These are phyloP conservation scores for Geosiphon pyriformis DNA, from an alignment of 192 early-diverging fungal genomes.

Conservation along the genomic window DNA sequence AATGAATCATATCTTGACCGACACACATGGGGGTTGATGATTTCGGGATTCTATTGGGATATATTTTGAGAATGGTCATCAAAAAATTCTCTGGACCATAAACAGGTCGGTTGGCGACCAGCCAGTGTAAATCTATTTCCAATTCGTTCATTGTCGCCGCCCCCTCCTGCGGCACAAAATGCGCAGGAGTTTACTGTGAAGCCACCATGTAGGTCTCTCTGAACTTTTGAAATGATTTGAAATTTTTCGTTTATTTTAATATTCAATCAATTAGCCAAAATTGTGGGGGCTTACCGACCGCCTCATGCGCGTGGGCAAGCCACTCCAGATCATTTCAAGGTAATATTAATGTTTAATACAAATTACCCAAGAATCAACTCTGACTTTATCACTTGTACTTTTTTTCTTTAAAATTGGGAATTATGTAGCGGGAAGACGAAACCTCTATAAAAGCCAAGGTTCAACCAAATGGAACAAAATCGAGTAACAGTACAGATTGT, in stretches of 20 bases:
- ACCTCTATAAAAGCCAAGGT: conserved; percentile 20
- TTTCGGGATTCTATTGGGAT: too few relatives aligned
- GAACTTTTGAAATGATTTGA: too few relatives aligned
- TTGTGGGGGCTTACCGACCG: conserved; percentile 64
- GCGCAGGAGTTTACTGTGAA: conserved; percentile 39
- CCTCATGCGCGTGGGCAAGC: conserved; percentile 57
- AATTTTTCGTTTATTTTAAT: too few relatives aligned
- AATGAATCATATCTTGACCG: too few relatives aligned
- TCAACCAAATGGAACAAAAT: conserved; percentile 1
- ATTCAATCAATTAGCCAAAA: conserved; percentile 16
- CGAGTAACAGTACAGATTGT: neutral
- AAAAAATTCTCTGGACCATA: too few relatives aligned
- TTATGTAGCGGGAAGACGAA: conserved; percentile 29
- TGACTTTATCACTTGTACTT: too few relatives aligned
- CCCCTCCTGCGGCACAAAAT: conserved; percentile 53
- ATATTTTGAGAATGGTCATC: too few relatives aligned
- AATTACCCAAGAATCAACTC: too few relatives aligned
- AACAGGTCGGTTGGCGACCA: conserved; percentile 58
- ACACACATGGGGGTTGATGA: too few relatives aligned
- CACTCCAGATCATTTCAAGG: conserved; percentile 37
- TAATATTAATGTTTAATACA: conserved; percentile 13
- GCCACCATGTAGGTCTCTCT: conserved; percentile 32
- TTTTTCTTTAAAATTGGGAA: too few relatives aligned
- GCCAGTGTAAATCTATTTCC: conserved; percentile 61
- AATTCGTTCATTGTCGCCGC: conserved; percentile 73